Evolutionary conservation across 768 basidiomycete species (phyloP).

Genomic region (Gelatoporia subvermispora): DNA sequence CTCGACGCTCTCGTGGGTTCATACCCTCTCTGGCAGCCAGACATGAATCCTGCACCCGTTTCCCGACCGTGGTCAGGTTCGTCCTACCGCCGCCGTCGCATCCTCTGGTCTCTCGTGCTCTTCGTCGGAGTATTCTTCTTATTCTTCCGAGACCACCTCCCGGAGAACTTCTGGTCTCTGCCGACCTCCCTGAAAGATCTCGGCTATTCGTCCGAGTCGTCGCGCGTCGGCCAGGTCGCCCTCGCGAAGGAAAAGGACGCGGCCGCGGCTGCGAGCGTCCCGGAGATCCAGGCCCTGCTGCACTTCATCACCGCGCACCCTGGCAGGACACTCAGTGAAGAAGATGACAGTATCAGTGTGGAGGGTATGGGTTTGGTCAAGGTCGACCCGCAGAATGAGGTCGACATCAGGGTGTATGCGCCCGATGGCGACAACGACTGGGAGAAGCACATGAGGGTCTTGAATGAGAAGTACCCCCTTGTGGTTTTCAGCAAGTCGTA

Average conservation of each 20-base stretch:
- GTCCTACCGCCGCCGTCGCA: slow-evolving; percentile 36
- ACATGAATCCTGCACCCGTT: neutral
- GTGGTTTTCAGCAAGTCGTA: slow-evolving; percentile 83
- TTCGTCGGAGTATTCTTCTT: slow-evolving; percentile 35
- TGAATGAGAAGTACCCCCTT: slow-evolving; percentile 54
- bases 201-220: slow-evolving; percentile 31
- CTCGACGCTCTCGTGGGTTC: too few species aligned
- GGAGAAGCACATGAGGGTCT: slow-evolving; percentile 33
- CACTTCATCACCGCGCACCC: slow-evolving; percentile 54
- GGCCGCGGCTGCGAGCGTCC: slow-evolving; percentile 18
- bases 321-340: slow-evolving; percentile 32
- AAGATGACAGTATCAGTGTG: slow-evolving; percentile 14
- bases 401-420: slow-evolving; percentile 53
- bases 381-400: slow-evolving; percentile 42
- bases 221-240: slow-evolving; percentile 27
- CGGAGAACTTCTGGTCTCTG: slow-evolving; percentile 30
- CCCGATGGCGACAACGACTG: slow-evolving; percentile 42
- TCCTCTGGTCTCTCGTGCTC: slow-evolving; percentile 36
- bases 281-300: slow-evolving; percentile 70
- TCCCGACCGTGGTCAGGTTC: slow-evolving; percentile 10
- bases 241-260: slow-evolving; percentile 19
- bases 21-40: too few species aligned
- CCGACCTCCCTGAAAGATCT: slow-evolving; percentile 25
- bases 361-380: slow-evolving; percentile 26
- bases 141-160: slow-evolving; percentile 39